These are phyloP conservation scores for Pseudopyrenochaeta lycopersici DNA, from an alignment of 2,329 filamentous ascomycete genomes.

Conservation along the genomic window DNA sequence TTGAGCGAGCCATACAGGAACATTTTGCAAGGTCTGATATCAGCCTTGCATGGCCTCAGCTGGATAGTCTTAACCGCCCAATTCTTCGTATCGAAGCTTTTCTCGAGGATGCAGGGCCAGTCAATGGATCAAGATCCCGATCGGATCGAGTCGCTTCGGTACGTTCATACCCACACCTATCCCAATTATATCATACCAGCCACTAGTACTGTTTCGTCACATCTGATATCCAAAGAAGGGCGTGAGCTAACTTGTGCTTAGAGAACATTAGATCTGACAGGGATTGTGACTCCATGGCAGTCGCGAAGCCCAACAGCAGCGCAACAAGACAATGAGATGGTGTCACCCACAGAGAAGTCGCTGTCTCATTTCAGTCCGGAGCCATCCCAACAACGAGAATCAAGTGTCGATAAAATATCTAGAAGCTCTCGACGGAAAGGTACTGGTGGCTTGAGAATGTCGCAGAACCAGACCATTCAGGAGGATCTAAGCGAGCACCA, in stretches of 20 bases:
- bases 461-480: conserved; percentile 32
- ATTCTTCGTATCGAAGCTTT: conserved; percentile 44
- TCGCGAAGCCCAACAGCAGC: conserved; percentile 29
- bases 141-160: conserved; percentile 41
- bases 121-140: conserved; percentile 12
- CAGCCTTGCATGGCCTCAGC: conserved; percentile 35
- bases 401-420: background rate
- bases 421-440: conserved; percentile 31
- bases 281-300: conserved; percentile 33
- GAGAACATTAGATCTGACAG: conserved; percentile 36
- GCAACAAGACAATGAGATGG: conserved; percentile 12
- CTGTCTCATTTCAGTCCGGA: conserved; percentile 9
- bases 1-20: conserved; percentile 39
- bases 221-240: too few species aligned
- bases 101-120: conserved; percentile 34
- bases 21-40: conserved; percentile 35
- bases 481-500: conserved; percentile 44
- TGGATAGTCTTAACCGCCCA: conserved; percentile 30
- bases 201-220: too few species aligned
- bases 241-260: conserved; percentile 16
- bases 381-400: conserved; percentile 5
- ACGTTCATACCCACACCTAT: conserved; percentile 8
- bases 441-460: conserved; percentile 37
- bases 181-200: background rate
- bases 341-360: conserved; percentile 9